These are phyloP conservation scores for Colletotrichum tofieldiae DNA, from an alignment of 2,329 filamentous ascomycete species.

Conservation along the genomic window DNA sequence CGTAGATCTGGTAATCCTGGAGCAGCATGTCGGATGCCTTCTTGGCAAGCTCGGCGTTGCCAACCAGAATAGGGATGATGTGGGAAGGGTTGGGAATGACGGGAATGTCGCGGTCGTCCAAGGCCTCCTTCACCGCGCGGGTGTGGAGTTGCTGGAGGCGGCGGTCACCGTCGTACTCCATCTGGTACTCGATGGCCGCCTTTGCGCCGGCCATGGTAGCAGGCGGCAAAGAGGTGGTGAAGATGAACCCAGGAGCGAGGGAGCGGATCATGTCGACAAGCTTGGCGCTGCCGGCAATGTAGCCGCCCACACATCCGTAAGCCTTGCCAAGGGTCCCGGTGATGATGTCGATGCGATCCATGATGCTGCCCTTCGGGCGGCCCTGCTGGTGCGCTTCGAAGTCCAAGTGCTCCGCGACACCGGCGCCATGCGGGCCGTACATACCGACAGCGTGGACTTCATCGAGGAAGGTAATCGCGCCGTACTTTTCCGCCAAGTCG, in stretches of 20 bases:
- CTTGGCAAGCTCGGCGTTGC: constrained; percentile 94
- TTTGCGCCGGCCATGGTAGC: constrained; percentile 97
- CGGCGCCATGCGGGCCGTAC: constrained; percentile 96
- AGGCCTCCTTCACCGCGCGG: constrained; percentile 89
- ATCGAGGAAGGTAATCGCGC: constrained; percentile 96
- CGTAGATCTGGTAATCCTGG: constrained; percentile 92
- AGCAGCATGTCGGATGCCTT: constrained; percentile 93
- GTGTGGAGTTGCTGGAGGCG: constrained; percentile 96
- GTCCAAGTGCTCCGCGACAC: constrained; percentile 97
- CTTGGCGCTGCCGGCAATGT: constrained; percentile 91
- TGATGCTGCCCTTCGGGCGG: constrained; percentile 83
- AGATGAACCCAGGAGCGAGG: constrained; percentile 97
- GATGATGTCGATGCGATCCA: constrained; percentile 98
- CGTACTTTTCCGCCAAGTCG: constrained; percentile 97
- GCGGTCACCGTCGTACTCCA: constrained; percentile 86
- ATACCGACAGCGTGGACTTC: constrained; percentile 99
- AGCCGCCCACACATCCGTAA: constrained; percentile 97
- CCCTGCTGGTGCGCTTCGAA: constrained; percentile 88
- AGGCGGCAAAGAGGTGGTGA: constrained; percentile 96
- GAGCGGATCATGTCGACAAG: constrained; percentile 95
- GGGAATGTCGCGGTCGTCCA: constrained; percentile 86
- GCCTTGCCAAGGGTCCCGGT: constrained; percentile 98
- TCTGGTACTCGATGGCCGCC: constrained; percentile 94
- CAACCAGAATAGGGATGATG: constrained; percentile 94
- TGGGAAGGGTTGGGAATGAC: constrained; percentile 98